Conservation (phyloP, 1,139 yeast species). For the Yamadazyma sp. region DNA sequence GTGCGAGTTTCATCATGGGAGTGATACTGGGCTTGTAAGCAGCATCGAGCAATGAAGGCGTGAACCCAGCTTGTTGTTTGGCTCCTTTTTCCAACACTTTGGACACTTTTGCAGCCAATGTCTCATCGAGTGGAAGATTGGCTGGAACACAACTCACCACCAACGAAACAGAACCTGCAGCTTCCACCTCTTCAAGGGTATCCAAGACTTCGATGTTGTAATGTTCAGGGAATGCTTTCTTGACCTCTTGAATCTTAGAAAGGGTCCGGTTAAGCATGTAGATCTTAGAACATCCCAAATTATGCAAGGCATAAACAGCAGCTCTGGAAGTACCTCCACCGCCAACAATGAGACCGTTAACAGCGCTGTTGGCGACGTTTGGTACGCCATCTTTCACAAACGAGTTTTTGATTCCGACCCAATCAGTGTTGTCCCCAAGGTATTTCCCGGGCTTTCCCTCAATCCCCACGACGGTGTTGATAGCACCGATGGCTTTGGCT, state of each 20-base stretch:
- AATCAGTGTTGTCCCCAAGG: constrained; percentile 91
- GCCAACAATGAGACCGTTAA: constrained; percentile 77
- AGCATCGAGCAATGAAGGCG: constrained; percentile 76
- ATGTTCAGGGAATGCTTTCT: constrained; percentile 57
- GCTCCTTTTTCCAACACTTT: constrained; percentile 44
- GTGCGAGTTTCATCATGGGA: constrained; percentile 78
- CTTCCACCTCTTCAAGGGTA: constrained; percentile 42
- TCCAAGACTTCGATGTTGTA: constrained; percentile 63
- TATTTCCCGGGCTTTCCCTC: constrained; percentile 50
- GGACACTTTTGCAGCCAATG: constrained; percentile 48
- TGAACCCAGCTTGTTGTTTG: constrained; percentile 25
- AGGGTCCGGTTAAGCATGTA: constrained; percentile 81
- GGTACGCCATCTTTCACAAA: constrained; percentile 64
- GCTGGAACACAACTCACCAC: constrained; percentile 91
- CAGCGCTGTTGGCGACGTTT: constrained; percentile 27
- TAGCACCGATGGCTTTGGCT: constrained; percentile 84
- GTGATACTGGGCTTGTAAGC: constrained; percentile 89
- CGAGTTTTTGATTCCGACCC: constrained; percentile 83
- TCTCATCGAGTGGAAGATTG: constrained; percentile 66
- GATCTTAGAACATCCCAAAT: constrained; percentile 75
- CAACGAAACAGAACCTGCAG: constrained; percentile 51
- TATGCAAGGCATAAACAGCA: constrained; percentile 81
- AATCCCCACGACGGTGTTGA: constrained; percentile 74
- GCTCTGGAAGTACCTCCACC: constrained; percentile 99
- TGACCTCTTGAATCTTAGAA: constrained; percentile 61